Percentiles rank a stretch among this genome's conserved stretches.
Evolutionary conservation across 2,329 filamentous ascomycete genomes (phyloP).

Genomic region (Aspergillus uvarum): DNA sequence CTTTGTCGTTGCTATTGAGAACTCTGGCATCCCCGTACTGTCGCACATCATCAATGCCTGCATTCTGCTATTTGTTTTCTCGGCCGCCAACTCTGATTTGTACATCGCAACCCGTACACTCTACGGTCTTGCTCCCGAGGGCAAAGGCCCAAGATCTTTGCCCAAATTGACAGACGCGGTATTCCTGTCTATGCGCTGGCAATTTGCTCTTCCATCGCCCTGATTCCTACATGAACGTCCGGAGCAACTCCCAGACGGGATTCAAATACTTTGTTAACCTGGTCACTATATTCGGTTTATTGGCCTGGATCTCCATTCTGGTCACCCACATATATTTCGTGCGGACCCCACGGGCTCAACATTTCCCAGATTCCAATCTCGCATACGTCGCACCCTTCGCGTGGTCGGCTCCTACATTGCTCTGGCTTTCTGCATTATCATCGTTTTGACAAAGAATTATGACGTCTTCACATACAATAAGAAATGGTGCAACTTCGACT

Average conservation of each 20-base stretch:
- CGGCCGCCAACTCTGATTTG: constrained; percentile 61
- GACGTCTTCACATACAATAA: too few relatives aligned
- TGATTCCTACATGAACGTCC: constrained; percentile 65
- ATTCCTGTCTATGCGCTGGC: constrained; percentile 66
- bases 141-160: constrained; percentile 67
- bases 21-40: constrained; percentile 60
- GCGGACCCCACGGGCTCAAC: too few relatives aligned
- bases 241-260: constrained; percentile 54
- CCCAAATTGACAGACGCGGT: constrained; percentile 65
- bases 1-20: constrained; percentile 68
- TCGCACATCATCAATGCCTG: constrained; percentile 68
- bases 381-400: too few relatives aligned
- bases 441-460: too few relatives aligned
- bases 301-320: too few relatives aligned
- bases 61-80: constrained; percentile 71
- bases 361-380: too few relatives aligned
- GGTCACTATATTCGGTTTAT: constrained; percentile 1
- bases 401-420: too few relatives aligned
- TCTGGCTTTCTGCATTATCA: too few relatives aligned
- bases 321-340: too few relatives aligned
- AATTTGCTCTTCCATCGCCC: constrained; percentile 59
- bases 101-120: constrained; percentile 74
- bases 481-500: too few relatives aligned
- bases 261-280: constrained; percentile 55
- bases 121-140: constrained; percentile 67